Conservation (phyloP, 202 grass and related monocot genomes). For the Elaeis oleifera region DNA sequence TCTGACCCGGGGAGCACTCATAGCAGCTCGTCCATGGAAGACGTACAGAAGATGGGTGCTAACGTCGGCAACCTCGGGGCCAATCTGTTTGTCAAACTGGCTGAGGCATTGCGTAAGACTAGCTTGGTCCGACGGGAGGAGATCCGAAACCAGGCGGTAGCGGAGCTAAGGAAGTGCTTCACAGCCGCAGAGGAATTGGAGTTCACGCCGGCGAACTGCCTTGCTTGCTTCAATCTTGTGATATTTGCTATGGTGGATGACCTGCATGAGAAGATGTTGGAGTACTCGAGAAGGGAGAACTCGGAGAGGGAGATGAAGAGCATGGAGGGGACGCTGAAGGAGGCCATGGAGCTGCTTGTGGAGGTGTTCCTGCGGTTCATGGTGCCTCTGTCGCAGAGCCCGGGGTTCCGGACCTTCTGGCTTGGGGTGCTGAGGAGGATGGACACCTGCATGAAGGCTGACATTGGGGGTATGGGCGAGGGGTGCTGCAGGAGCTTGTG, state of each 20-base stretch:
- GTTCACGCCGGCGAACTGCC: conserved; percentile 40
- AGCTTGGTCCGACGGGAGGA: conserved; percentile 80
- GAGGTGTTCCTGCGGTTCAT: conserved; percentile 56
- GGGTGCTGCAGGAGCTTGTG: conserved; percentile 54
- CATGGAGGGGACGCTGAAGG: conserved; percentile 69
- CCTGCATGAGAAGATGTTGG: conserved; percentile 80
- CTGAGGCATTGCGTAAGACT: conserved; percentile 66
- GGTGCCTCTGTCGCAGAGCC: conserved; percentile 43
- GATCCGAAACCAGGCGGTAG: conserved; percentile 63
- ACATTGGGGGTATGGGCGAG: conserved; percentile 33
- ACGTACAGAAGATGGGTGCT: conserved; percentile 25
- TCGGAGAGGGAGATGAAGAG: conserved; percentile 65
- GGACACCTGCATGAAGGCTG: conserved; percentile 90
- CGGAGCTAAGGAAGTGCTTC: conserved; percentile 52
- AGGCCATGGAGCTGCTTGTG: conserved; percentile 50
- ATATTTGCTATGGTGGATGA: conserved; percentile 86
- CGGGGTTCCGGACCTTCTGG: conserved; percentile 85
- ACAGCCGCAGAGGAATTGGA: conserved; percentile 43
- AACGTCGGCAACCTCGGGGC: conserved; percentile 28
- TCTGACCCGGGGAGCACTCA: conserved; percentile 36
- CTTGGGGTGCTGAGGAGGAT: conserved; percentile 74
- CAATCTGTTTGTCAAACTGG: conserved; percentile 78
- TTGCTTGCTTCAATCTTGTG: conserved; percentile 73
- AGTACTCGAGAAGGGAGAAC: conserved; percentile 66
- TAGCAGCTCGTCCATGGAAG: conserved; percentile 22